Base-by-base conservation (phyloP, 1,139 yeast species). In the Hyphopichia pseudoburtonii region DNA sequence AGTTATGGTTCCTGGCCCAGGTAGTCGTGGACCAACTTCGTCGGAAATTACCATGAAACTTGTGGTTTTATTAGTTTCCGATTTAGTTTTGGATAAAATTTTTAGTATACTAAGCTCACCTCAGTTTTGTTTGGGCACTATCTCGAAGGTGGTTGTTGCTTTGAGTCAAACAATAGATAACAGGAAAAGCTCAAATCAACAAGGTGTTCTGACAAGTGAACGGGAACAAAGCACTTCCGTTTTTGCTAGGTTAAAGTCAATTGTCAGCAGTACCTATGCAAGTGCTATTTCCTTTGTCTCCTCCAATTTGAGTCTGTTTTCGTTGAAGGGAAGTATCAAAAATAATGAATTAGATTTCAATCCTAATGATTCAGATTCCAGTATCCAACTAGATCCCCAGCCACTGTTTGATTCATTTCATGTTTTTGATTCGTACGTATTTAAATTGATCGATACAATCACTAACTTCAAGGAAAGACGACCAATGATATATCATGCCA, bases 21-120 rank as follows among this genome's bases (percentile, higher is more conserved):
- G 18, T 5, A 22, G 21, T 14, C 12, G 16, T 15, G 36, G 36
- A 11, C 36, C 61, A 1, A 44, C 56, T 1, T 48, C 58, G 17
- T 65, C 73, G 1, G 52, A 53, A 18, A 66, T 70, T 4, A 51
- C 62, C 2, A 46, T 51, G 30, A 57, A 55, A 30, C 54, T 70
- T 27, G 51, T 66, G 2, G 49, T 54, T 2, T 36, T 60, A 3
- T 42, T 68, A 12, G 39, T 68, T 26, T 60, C 67, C 7, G 75
- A 70, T 46, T 46, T 70, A 41, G 65, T 70, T 7, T 36, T 70
- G 9, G 52, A 41, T 9, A 64, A 64, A 36, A 40, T 60, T 1
- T 40, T 68, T 4, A 51, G 46, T 2, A 62, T 58, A 42, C 42
- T 69, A 12, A 45, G 70, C 1, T 45, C 62, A 2, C 68, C 68